Evolutionary conservation across 2,329 filamentous ascomycete species (phyloP).

Genomic region (Kalmusia sp.): DNA sequence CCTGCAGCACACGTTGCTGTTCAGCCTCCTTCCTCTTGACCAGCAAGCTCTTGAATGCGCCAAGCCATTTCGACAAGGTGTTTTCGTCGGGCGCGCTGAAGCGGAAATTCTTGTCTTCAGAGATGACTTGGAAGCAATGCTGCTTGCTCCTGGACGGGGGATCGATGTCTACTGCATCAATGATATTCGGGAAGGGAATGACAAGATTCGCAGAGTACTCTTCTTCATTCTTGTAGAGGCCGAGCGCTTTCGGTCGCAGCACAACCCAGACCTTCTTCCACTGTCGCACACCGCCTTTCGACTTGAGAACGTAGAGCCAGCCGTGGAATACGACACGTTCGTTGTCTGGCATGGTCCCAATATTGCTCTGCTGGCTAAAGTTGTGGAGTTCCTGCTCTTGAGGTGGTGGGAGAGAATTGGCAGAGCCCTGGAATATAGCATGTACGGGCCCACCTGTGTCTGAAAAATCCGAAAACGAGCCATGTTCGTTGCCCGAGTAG

Average conservation of each 20-base stretch:
- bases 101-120: constrained; percentile 74
- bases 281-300: constrained; percentile 81
- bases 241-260: constrained; percentile 81
- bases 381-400: constrained; percentile 54
- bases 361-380: constrained; percentile 67
- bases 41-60: constrained; percentile 87
- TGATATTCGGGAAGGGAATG: constrained; percentile 76
- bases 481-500: constrained; percentile 71
- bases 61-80: constrained; percentile 80
- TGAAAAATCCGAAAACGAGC: constrained; percentile 87
- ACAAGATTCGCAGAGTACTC: constrained; percentile 90
- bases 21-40: constrained; percentile 68
- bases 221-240: constrained; percentile 89
- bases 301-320: constrained; percentile 83
- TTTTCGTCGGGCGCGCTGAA: constrained; percentile 77
- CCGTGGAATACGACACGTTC: constrained; percentile 95
- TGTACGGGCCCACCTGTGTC: constrained; percentile 64
- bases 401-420: constrained; percentile 49
- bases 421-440: constrained; percentile 56
- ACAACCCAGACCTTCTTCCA: constrained; percentile 98
- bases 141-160: constrained; percentile 83
- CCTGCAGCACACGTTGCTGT: constrained; percentile 28
- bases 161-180: constrained; percentile 93
- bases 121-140: constrained; percentile 90
- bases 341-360: constrained; percentile 62